Evolutionary conservation across 257 asterid species (phyloP), one percentile per base, ranked within the genome.

Genomic region (Solanum ossicruentum): DNA sequence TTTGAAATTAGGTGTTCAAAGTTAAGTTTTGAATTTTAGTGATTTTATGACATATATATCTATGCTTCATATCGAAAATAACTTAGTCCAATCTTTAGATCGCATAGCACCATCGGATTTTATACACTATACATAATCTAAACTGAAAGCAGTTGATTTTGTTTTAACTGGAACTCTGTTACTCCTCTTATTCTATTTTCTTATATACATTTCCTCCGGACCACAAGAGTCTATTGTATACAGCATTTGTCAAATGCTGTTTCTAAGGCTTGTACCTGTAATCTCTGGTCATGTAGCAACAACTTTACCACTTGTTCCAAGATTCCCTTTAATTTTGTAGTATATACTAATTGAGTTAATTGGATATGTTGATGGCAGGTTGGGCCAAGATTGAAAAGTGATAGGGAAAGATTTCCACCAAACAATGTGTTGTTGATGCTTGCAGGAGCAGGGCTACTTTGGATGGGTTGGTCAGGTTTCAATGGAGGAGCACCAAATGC

Each of bases 391-490:
- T 82, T 91, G 93, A 94, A 93, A 86, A 90, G 90, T 7, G 99
- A 95, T 11, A 87, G 99, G 84, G 98, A 95, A 72, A 90, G 98
- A 70, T 95, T 93, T 70, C 97, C 96, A 45, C 99, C 99, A 5
- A 95, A 95, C 89, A 95, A 95, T 28, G 87, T 95, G 9, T 60
- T 95, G 89, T 86, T 95, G 41, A 94, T 92, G 97, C 95, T 95
- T 21, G 97, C 97, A 8, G 99, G 99, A 79, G 97, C 97, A 1
- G 99, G 99, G 80, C 84, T 95, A 69, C 86, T 95, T 56, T 95
- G 99, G 99, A 93, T 95, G 99, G 99, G 99, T 8, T 95, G 99
- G 99, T 91, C 98, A n/a, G 99, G 99, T 20, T 95, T 95, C 82
- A 95, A 95, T 57, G 98, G 99, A 12, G 98, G 99, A 10, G 99